Conservation (phyloP, 495 filamentous ascomycete species). For the Penicillium bovifimosum region DNA sequence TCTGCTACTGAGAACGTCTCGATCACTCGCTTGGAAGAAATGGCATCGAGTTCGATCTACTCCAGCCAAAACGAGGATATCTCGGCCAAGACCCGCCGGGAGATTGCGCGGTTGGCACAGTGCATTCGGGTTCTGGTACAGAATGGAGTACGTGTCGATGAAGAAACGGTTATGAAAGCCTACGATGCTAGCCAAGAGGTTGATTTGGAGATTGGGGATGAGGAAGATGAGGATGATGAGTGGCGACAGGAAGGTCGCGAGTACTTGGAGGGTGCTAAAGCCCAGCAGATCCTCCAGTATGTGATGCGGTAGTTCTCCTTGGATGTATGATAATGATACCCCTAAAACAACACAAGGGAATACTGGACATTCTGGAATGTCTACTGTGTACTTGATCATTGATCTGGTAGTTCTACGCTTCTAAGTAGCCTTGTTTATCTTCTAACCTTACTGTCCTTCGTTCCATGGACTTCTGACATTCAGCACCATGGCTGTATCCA, state of each 20-base stretch:
- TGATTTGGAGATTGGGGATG: conserved; percentile 53
- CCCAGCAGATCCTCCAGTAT: conserved; percentile 57
- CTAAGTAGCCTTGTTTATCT: too few relatives aligned
- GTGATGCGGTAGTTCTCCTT: conserved; percentile 19
- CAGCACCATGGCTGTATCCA: too few relatives aligned
- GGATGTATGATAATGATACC: conserved; percentile 16
- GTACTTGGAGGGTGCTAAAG: conserved; percentile 70
- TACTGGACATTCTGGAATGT: neutral
- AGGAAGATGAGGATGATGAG: conserved; percentile 38
- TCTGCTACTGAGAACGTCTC: conserved; percentile 45
- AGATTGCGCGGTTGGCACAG: conserved; percentile 77
- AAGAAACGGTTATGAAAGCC: conserved; percentile 77
- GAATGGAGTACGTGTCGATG: conserved; percentile 78
- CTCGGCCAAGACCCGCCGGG: conserved; percentile 63
- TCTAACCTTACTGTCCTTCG: too few relatives aligned
- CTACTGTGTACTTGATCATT: neutral
- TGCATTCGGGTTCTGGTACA: conserved; percentile 77
- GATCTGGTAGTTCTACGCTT: too few relatives aligned
- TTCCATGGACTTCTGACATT: too few relatives aligned
- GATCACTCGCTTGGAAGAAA: conserved; percentile 82
- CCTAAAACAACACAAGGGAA: conserved; percentile 10
- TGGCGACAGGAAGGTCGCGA: conserved; percentile 39
- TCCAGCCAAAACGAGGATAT: conserved; percentile 89
- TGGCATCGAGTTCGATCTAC: conserved; percentile 67
- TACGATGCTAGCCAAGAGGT: conserved; percentile 76